Conservation (phyloP, 148 eudicot species). For the Diospyros kaki region DNA sequence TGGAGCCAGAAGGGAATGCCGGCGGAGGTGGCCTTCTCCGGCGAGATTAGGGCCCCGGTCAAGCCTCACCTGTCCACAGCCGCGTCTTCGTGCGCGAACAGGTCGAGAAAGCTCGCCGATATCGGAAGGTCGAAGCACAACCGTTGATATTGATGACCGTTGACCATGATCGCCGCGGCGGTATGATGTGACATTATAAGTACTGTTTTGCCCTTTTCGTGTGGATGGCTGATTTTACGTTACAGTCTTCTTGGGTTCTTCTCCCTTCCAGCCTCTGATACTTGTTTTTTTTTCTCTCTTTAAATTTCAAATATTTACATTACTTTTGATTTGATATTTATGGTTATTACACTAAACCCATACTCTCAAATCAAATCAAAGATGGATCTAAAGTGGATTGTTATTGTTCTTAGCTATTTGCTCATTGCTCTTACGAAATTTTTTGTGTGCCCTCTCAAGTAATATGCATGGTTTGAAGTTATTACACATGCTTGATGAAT, state of each 20-base stretch:
- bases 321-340: neutral
- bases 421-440: no score
- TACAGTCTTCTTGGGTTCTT: neutral
- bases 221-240: neutral
- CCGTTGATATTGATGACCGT: conserved; percentile 31
- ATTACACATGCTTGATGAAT: no score
- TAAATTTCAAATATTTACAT: neutral
- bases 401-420: no score
- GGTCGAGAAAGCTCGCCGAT: conserved; percentile 92
- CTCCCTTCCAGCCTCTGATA: neutral
- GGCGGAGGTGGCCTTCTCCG: conserved; percentile 37
- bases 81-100: conserved; percentile 62
- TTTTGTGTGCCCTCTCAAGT: no score
- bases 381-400: no score
- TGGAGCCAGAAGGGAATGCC: conserved; percentile 35
- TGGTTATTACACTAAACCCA: no score
- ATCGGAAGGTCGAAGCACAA: conserved; percentile 61
- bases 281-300: neutral
- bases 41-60: conserved; percentile 47
- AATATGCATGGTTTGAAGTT: no score
- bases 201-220: conserved; percentile 12
- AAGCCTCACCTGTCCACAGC: conserved; percentile 45
- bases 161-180: neutral
- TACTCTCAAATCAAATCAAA: no score
- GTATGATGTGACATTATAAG: neutral